phyloP scores from a whole-genome alignment of 306 rosid species.

The Adenanthera pavonina region DNA sequence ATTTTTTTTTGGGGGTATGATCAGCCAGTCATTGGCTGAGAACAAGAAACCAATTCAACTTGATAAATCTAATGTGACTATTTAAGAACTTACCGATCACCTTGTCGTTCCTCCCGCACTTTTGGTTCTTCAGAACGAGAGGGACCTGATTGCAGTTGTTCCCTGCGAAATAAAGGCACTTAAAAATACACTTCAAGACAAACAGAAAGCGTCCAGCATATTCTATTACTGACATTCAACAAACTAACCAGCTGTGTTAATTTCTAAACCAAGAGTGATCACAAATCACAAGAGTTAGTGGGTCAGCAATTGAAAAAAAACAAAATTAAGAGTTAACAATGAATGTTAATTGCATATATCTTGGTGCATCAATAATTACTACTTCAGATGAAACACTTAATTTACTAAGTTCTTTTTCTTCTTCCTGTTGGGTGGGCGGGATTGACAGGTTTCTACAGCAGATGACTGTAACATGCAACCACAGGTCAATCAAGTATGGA shows the following conservation, averaged over 20 bases:
- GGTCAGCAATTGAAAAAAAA: neutral
- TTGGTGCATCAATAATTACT: neutral
- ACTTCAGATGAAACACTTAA: neutral
- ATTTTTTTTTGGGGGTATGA: neutral
- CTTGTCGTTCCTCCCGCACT: conserved; percentile 81
- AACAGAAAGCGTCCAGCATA: neutral
- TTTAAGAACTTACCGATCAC: conserved; percentile 62
- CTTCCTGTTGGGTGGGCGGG: neutral
- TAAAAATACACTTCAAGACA: conserved; percentile 10
- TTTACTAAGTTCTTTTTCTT: neutral
- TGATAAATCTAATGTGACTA: neutral
- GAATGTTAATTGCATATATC: neutral
- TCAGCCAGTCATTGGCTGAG: conserved; percentile 13
- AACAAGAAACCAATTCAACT: conserved; percentile 20
- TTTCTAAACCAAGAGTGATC: conserved; percentile 6
- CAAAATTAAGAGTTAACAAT: too few species aligned
- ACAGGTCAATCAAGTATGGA: neutral
- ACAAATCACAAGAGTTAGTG: neutral
- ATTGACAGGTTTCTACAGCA: neutral
- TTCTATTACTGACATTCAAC: neutral
- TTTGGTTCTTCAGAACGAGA: conserved; percentile 95
- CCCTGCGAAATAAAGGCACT: conserved; percentile 61
- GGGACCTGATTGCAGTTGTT: conserved; percentile 78
- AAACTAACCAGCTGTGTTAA: neutral
- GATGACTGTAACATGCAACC: neutral